Evolutionary conservation across 202 grass and related monocot species (phyloP), one percentile per base, ranked within the genome.

Genomic region (Zizania palustris): DNA sequence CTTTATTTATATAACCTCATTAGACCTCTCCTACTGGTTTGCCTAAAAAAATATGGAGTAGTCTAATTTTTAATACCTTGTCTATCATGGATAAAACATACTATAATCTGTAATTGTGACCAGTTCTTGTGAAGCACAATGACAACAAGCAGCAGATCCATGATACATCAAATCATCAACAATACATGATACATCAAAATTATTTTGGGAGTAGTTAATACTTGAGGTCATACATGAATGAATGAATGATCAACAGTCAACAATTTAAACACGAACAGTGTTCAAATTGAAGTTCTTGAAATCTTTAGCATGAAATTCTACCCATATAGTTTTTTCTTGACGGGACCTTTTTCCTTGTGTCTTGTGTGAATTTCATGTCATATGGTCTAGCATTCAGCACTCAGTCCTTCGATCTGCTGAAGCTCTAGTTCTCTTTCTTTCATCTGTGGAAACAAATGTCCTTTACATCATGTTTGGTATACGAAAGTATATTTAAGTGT

Each of bases 361-460:
- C 28, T 0, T 44, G 41, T 69, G 18, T 28, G 4, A 55, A 63
- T 79, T 69, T 63, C 8, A 9, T 1, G 15, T 48, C 4, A 38
- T 14, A 67, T 78, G 9, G 9, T 45, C 35, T 38, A 77, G 6
- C n/a, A 59, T 38, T 79, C 49, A 42, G 40, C 40, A 42, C 7
- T 56, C 42, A 55, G 40, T 36, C 5, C 33, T 22, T 50, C 56
- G 11, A 4, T 51, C 7, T 4, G 15, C 5, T 51, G 11, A 18
- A 12, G 7, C 63, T 44, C 21, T 16, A 48, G 15, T 35, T 64
- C 63, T 11, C 44, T 28, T 5, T 51, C 1, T 42, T 37, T 10
- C 0, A 43, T 4, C 33, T 34, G 36, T 65, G 13, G 37, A 56
- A 55, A 49, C 55, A 60, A 53, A 54, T 56, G 5, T 43, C 28